phyloP scores from a whole-genome alignment of 768 basidiomycete genomes.

The Boletus rubescentipes region DNA sequence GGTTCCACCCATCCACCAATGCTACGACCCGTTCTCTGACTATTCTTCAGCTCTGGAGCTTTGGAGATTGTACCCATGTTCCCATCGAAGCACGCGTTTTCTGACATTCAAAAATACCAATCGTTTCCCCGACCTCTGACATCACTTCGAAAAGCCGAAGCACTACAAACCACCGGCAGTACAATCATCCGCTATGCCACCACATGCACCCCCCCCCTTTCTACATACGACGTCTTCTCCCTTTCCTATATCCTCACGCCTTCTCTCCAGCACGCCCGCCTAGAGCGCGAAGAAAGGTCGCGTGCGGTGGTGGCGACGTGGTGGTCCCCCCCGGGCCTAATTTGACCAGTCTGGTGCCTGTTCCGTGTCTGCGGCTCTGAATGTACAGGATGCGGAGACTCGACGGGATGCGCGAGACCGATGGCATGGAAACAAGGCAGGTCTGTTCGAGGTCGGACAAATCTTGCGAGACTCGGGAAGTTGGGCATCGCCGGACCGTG shows the following conservation, averaged over 20 bases:
- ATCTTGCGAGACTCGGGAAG: too few relatives aligned
- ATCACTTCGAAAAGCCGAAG: neutral
- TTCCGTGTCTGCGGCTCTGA: too few relatives aligned
- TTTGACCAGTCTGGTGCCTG: neutral
- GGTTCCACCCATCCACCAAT: neutral
- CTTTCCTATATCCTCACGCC: neutral
- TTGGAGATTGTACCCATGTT: neutral
- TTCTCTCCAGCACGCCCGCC: slow-evolving; percentile 12
- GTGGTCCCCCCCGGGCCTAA: neutral
- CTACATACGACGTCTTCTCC: neutral
- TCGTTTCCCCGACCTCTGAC: neutral
- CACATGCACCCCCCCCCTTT: neutral
- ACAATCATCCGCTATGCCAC: neutral
- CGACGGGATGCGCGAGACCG: neutral
- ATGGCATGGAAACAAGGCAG: neutral
- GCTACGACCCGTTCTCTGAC: neutral
- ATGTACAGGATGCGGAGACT: too few relatives aligned
- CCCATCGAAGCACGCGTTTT: neutral
- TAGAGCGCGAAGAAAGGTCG: slow-evolving; percentile 9
- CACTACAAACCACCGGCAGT: neutral
- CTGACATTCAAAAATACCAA: neutral
- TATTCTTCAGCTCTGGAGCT: neutral
- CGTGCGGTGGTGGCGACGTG: neutral
- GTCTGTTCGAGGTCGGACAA: too few relatives aligned
- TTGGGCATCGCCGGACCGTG: too few relatives aligned